Base-by-base conservation (phyloP, 2,329 filamentous ascomycete genomes). In the Phyllosticta citriasiana region DNA sequence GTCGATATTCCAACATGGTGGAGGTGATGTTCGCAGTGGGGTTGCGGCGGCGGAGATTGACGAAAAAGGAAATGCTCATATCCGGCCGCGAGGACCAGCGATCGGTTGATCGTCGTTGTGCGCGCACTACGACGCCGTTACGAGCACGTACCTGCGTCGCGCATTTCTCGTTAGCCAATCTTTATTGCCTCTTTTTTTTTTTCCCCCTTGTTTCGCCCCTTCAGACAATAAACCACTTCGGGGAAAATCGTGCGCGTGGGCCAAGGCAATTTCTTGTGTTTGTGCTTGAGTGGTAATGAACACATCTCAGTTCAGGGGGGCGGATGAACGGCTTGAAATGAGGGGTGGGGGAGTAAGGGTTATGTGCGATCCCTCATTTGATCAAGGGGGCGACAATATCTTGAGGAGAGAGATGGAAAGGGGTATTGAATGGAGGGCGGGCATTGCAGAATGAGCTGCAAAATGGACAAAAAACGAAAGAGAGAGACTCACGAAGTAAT, bases 401-500 rank as follows among this genome's bases (percentile, higher is more conserved):
- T 57, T 51, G n/a, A 51, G 19, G 35, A 51, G 55, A 50, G 26
- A 51, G 24, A 52, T 51, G 14, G 19, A 26, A 12, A 35, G 50
- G 53, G 12, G 50, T 22, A 14, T 30, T 57, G 27, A 58, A 27
- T 12, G 22, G 2, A 22, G 19, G 19, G 7, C 16, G 22, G 30
- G 3, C 16, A 22, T 19, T 19, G 50, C 14, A 25, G 22, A 33
- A 30, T 30, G 27, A 57, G 27, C 27, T 14, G 40, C n/a, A 4
- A 24, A 52, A 14, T 22, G 4, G 2, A 53, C 27, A 55, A 55
- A 19, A 19, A 14, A 59, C 52, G 64, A 61, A 52, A 67, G 62
- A 35, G 12, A 57, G 19, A 19, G 16, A 79, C 78, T 72, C 75
- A 82, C 72, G 79, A 81, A 25, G 84, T 86, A 64, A 87, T 84